Base-by-base conservation (phyloP, 768 basidiomycete genomes). In the Boletus vermiculosoides region DNA sequence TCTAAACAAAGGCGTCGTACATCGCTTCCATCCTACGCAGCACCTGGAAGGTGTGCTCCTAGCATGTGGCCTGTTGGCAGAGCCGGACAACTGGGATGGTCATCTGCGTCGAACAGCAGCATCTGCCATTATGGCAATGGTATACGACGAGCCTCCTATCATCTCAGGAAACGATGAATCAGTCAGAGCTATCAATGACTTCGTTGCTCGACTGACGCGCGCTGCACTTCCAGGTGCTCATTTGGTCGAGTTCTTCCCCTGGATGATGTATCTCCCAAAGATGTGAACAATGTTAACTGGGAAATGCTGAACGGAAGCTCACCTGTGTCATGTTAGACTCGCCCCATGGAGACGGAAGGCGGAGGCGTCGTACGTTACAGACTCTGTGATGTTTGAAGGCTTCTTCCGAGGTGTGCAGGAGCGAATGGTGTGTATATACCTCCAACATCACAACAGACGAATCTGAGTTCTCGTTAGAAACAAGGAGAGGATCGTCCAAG, bases 191-290 rank as follows among this genome's bases (percentile, higher is more conserved):
- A 48, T 74, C 34, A 55, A 44, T 13, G 57, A 61, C 13, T 64
- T 74, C 13, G 59, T 69, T 11, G 45, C 59, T 9, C 66, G 73
- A 10, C 52, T 76, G 16, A 70, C 71, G 15, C 62, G 62, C 11
- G 74, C 77, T 3, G 67, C 68, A 10, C 64, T 67, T 36, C 77
- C 76, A 37, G 77, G 77, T 3, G 64, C 68, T 30, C 71, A 71
- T 56, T 30, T 73, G 25, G 75, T 76, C 23, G 76, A 77, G 54
- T 66, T 71, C 48, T 73, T 77, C 50, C 69, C 73, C 2, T 69
- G 63, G 55, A 68, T 77, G 65, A 63, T 61, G 41, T 55, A 66
- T 40, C 52, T 77, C 9, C 76, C 76, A 0, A 28, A 48, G 9
- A 67, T 57, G 52, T 40, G 31, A 48, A 45, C 36, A n/a, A 22